A percentile compares a stretch with the other conserved stretches of the same genome.
Evolutionary conservation across 2,329 filamentous ascomycete genomes (phyloP).

Genomic region (Verticillium dahliae): DNA sequence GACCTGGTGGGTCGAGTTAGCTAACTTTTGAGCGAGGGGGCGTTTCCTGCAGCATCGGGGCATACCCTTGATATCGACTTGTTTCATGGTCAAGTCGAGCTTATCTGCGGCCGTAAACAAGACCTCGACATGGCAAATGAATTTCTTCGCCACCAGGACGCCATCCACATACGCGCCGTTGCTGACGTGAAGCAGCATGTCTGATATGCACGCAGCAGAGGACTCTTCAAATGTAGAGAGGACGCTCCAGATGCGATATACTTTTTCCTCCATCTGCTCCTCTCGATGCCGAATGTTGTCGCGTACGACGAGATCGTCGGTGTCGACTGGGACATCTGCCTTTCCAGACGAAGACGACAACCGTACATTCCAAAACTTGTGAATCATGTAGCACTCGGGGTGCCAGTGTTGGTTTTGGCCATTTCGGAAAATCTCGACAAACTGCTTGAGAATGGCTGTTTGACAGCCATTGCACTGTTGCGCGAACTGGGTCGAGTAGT

Average conservation of each 20-base stretch:
- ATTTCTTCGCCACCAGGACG: constrained; percentile 88
- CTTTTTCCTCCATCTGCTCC: constrained; percentile 94
- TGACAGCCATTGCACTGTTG: constrained; percentile 95
- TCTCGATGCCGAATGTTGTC: constrained; percentile 76
- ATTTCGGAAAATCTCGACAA: constrained; percentile 97
- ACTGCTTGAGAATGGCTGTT: constrained; percentile 95
- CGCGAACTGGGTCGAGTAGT: constrained; percentile 96
- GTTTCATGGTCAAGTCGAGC: constrained; percentile 67
- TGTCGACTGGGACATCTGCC: constrained; percentile 34
- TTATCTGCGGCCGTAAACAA: constrained; percentile 84
- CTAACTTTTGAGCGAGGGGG: neutral
- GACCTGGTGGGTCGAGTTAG: constrained; percentile 40
- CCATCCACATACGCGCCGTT: constrained; percentile 96
- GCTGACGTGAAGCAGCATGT: constrained; percentile 97
- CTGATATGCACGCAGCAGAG: constrained; percentile 94
- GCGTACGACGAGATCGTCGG: constrained; percentile 55
- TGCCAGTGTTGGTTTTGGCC: constrained; percentile 99
- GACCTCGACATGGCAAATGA: constrained; percentile 93
- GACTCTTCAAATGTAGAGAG: constrained; percentile 96
- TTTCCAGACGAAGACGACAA: constrained; percentile 57
- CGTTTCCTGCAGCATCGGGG: neutral
- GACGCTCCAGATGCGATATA: constrained; percentile 97
- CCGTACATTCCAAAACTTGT: constrained; percentile 99
- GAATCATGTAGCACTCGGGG: constrained; percentile 99
- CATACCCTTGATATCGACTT: constrained; percentile 69